phyloP scores from a whole-genome alignment of 768 basidiomycete species.

The Boletus sp. region DNA sequence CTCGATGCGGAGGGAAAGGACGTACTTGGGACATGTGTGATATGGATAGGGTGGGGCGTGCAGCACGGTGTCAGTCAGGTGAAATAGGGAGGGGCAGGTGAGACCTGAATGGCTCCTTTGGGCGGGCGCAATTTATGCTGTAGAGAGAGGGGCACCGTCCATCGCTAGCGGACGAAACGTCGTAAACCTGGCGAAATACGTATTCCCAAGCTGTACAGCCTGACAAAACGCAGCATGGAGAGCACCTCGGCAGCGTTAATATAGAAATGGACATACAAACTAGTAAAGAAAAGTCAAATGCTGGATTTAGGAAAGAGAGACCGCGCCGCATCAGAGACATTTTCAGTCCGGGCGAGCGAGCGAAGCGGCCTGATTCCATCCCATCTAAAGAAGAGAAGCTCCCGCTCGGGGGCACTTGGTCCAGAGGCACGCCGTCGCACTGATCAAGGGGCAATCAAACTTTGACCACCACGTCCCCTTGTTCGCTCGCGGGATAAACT shows the following conservation, averaged over 20 bases:
- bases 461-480: slow-evolving; percentile 11
- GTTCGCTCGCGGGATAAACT: slow-evolving; percentile 22
- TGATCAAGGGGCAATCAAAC: slow-evolving; percentile 25
- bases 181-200: slow-evolving; percentile 30
- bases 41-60: background rate
- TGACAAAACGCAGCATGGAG: slow-evolving; percentile 20
- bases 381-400: slow-evolving; percentile 5
- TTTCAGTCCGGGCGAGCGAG: slow-evolving; percentile 14
- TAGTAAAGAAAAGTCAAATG: slow-evolving; percentile 24
- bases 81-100: slow-evolving; percentile 10
- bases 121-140: slow-evolving; percentile 31
- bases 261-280: slow-evolving; percentile 23
- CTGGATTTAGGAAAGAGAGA: slow-evolving; percentile 26
- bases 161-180: slow-evolving; percentile 25
- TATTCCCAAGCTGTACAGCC: slow-evolving; percentile 36
- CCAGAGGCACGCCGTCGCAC: slow-evolving; percentile 9
- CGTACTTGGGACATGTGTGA: slow-evolving; percentile 24
- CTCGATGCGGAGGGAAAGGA: background rate
- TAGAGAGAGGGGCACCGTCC: slow-evolving; percentile 17
- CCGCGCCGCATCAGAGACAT: slow-evolving; percentile 23
- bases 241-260: slow-evolving; percentile 29
- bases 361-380: slow-evolving; percentile 15
- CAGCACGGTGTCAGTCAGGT: background rate
- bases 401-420: slow-evolving; percentile 3
- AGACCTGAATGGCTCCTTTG: no score